Percentiles rank a stretch among this genome's conserved stretches.
phyloP scores from a whole-genome alignment of 768 basidiomycete genomes.

The Boletus speciosus region DNA sequence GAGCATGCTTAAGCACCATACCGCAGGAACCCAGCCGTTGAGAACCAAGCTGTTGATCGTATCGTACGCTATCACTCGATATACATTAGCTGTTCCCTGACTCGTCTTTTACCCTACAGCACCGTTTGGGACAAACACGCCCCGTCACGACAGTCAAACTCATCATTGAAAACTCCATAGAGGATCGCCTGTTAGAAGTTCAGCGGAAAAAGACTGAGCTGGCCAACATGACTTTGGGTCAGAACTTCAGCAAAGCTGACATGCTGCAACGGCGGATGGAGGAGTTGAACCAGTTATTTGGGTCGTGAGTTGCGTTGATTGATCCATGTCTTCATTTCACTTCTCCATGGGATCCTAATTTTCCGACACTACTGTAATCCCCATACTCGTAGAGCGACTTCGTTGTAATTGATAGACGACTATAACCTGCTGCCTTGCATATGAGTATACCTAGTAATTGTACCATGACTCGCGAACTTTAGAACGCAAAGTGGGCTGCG shows the following conservation, averaged over 20 bases:
- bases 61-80: slow-evolving; percentile 57
- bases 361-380: slow-evolving; percentile 27
- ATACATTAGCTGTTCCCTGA: not conserved
- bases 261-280: slow-evolving; percentile 84
- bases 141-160: slow-evolving; percentile 91
- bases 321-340: slow-evolving; percentile 13
- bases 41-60: slow-evolving; percentile 97
- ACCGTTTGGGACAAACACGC: slow-evolving; percentile 91
- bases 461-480: slow-evolving; percentile 12
- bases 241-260: slow-evolving; percentile 84
- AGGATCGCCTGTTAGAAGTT: slow-evolving; percentile 87
- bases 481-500: slow-evolving; percentile 74
- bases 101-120: slow-evolving; percentile 43
- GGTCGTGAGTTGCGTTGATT: slow-evolving; percentile 34
- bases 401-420: slow-evolving; percentile 32
- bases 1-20: not conserved
- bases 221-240: slow-evolving; percentile 90
- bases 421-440: not conserved
- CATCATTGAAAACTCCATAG: slow-evolving; percentile 93
- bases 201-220: slow-evolving; percentile 93
- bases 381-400: slow-evolving; percentile 31
- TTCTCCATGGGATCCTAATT: slow-evolving; percentile 20
- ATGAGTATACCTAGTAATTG: not conserved
- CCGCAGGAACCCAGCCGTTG: slow-evolving; percentile 89
- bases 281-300: slow-evolving; percentile 77